Evolutionary conservation across 2,329 filamentous ascomycete species (phyloP).

Genomic region (Chaetothyriales sp.): DNA sequence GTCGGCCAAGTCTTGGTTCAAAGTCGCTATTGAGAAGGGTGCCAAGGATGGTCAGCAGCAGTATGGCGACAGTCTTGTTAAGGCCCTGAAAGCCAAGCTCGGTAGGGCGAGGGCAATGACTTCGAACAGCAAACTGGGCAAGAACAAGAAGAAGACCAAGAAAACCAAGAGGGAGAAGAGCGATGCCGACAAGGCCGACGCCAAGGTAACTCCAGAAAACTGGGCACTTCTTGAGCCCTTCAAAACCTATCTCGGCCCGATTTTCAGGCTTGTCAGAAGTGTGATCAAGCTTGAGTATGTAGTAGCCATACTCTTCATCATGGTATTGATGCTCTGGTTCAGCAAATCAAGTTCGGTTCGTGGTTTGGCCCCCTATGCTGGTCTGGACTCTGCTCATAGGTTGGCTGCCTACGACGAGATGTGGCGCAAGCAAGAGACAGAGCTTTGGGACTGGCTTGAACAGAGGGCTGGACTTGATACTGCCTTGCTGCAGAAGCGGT

Average conservation of each 20-base stretch:
- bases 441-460: constrained; percentile 87
- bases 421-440: constrained; percentile 74
- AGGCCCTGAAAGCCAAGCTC: constrained; percentile 57
- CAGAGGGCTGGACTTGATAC: constrained; percentile 63
- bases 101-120: constrained; percentile 43
- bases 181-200: constrained; percentile 31
- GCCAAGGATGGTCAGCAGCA: constrained; percentile 75
- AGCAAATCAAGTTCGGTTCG: constrained; percentile 21
- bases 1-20: constrained; percentile 96
- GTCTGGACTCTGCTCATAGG: constrained; percentile 43
- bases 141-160: constrained; percentile 43
- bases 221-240: constrained; percentile 79
- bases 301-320: constrained; percentile 55
- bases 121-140: constrained; percentile 29
- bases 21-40: constrained; percentile 90
- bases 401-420: constrained; percentile 81
- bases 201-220: constrained; percentile 31
- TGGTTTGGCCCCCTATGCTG: constrained; percentile 18
- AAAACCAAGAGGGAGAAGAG: constrained; percentile 34
- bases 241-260: constrained; percentile 51
- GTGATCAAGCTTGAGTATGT: constrained; percentile 63
- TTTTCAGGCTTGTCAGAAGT: constrained; percentile 53
- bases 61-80: constrained; percentile 68
- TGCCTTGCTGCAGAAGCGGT: constrained; percentile 23
- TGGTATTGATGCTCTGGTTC: constrained; percentile 63